Evolutionary conservation across 2,329 filamentous ascomycete species (phyloP).

Genomic region (Epicoccum nigrum): DNA sequence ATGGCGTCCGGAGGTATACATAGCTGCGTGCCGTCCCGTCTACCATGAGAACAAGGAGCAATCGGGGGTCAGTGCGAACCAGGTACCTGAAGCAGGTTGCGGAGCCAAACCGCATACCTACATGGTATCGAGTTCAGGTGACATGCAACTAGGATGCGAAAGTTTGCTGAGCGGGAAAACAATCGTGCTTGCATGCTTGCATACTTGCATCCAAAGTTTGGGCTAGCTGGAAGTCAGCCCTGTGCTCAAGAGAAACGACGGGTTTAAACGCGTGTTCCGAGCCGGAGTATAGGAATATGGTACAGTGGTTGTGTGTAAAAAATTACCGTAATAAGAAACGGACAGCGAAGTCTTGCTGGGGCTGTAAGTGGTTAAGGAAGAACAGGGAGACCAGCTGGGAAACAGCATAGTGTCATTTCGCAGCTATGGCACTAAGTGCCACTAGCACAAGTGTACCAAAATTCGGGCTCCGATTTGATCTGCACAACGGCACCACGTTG

Average conservation of each 20-base stretch:
- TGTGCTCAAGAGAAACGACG: slow-evolving; percentile 26
- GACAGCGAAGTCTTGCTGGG: slow-evolving; percentile 16
- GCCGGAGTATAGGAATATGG: slow-evolving; percentile 27
- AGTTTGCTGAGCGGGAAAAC: slow-evolving; percentile 26
- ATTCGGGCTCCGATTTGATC: slow-evolving; percentile 34
- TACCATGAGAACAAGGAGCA: slow-evolving; percentile 18
- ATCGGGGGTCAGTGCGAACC: slow-evolving; percentile 23
- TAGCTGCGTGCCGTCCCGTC: slow-evolving; percentile 27
- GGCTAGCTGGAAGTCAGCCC: slow-evolving; percentile 33
- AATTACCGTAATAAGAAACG: slow-evolving; percentile 5
- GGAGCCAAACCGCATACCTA: slow-evolving; percentile 22
- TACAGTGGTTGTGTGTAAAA: slow-evolving; percentile 36
- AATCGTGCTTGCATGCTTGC: slow-evolving; percentile 31
- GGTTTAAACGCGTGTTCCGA: slow-evolving; percentile 22
- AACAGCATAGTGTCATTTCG: slow-evolving; percentile 27
- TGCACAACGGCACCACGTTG: slow-evolving; percentile 43
- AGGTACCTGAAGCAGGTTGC: slow-evolving; percentile 33
- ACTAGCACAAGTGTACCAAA: slow-evolving; percentile 30
- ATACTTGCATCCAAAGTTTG: slow-evolving; percentile 28
- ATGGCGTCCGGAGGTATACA: slow-evolving; percentile 19
- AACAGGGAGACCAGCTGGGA: slow-evolving; percentile 8
- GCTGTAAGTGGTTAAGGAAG: slow-evolving; percentile 18
- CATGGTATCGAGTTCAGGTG: slow-evolving; percentile 20
- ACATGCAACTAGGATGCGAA: slow-evolving; percentile 30
- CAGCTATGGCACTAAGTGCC: slow-evolving; percentile 26